Evolutionary conservation across 2,329 filamentous ascomycete genomes (phyloP).

Genomic region (Ciborinia camelliae): DNA sequence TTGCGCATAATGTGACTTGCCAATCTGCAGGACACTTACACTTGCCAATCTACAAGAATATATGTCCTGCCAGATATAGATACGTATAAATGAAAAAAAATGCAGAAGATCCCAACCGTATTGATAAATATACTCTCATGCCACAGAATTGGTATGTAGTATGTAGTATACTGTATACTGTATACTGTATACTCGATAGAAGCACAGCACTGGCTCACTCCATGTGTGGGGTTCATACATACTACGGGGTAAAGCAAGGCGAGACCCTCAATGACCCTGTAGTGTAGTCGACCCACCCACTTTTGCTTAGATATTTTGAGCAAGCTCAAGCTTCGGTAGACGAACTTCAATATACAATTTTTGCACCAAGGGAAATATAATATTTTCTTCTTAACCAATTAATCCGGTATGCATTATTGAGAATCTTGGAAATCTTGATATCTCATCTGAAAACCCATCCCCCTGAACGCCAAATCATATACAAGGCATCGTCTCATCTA

Average conservation of each 20-base stretch:
- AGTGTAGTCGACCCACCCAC: too few relatives aligned
- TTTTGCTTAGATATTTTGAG: too few relatives aligned
- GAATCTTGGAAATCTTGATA: not conserved
- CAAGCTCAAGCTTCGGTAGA: too few relatives aligned
- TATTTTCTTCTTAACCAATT: not conserved
- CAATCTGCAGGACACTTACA: not conserved
- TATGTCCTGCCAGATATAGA: not conserved
- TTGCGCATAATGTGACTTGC: constrained; percentile 3
- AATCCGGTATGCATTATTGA: constrained; percentile 3
- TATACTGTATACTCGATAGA: too few relatives aligned
- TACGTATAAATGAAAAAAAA: not conserved
- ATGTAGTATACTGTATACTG: too few relatives aligned
- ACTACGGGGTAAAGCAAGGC: not conserved
- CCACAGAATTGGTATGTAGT: not conserved
- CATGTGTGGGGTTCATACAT: not conserved
- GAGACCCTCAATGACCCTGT: not conserved
- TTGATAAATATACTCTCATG: too few relatives aligned
- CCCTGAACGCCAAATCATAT: constrained; percentile 8
- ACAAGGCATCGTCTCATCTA: constrained; percentile 8
- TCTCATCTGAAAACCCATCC: not conserved
- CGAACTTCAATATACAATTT: too few relatives aligned
- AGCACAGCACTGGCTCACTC: not conserved
- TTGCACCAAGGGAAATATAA: not conserved
- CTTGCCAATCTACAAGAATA: not conserved
- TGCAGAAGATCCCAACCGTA: not conserved